Evolutionary conservation across 169 alveolate genomes (phyloP).

Genomic region (Plasmodium inui): DNA sequence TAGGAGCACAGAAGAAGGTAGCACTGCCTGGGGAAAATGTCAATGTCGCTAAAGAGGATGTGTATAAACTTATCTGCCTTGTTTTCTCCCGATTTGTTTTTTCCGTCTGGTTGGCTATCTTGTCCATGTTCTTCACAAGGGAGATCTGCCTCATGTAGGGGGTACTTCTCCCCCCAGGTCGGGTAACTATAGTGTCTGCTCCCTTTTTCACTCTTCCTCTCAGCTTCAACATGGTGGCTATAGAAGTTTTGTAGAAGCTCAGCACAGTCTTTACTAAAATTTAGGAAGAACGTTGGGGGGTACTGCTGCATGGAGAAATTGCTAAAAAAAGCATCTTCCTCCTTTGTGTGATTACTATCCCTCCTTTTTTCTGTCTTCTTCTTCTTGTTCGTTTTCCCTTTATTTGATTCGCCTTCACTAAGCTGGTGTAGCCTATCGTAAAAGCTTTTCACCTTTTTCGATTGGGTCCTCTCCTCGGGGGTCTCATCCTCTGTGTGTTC

Average conservation of each 20-base stretch:
- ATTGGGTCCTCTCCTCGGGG: neutral
- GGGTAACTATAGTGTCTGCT: neutral
- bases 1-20: constrained; percentile 83
- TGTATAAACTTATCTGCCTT: constrained; percentile 77
- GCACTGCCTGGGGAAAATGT: constrained; percentile 87
- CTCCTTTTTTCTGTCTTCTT: neutral
- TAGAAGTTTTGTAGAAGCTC: neutral
- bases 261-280: constrained; percentile 51
- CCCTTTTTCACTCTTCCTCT: neutral
- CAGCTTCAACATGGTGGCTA: neutral
- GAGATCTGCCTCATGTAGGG: neutral
- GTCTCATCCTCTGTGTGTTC: neutral
- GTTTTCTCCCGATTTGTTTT: neutral
- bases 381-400: neutral
- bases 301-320: constrained; percentile 38
- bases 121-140: neutral
- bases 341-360: neutral
- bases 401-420: neutral
- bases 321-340: constrained; percentile 9
- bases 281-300: constrained; percentile 47
- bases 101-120: neutral
- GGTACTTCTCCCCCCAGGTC: neutral
- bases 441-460: constrained; percentile 34
- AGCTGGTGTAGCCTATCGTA: constrained; percentile 40
- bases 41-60: constrained; percentile 86